Conservation (phyloP, 352 stramenopile genomes). For the Phytophthora brassicae region DNA sequence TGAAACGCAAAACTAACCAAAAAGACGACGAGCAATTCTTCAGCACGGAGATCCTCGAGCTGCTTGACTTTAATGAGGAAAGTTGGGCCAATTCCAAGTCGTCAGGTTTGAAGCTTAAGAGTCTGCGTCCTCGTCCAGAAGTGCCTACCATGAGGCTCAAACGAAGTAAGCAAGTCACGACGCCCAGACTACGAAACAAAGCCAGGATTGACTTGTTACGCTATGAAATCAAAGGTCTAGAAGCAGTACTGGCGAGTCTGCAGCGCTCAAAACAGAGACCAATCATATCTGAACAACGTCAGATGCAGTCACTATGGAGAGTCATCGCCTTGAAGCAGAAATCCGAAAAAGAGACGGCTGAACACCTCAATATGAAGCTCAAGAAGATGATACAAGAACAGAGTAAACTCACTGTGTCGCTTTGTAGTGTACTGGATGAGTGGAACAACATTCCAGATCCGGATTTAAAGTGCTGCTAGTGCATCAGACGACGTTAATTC, state of each 20-base stretch:
- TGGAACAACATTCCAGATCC: slow-evolving; percentile 9
- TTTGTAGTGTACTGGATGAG: slow-evolving; percentile 10
- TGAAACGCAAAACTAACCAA: too few relatives aligned
- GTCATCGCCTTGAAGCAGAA: slow-evolving; percentile 25
- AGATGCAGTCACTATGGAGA: slow-evolving; percentile 16
- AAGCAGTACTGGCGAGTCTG: slow-evolving; percentile 21
- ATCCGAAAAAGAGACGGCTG: slow-evolving; percentile 17
- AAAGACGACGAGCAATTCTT: slow-evolving; percentile 24
- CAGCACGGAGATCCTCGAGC: slow-evolving; percentile 14
- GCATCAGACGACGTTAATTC: too few relatives aligned
- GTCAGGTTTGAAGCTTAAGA: too few relatives aligned
- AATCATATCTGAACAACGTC: background rate
- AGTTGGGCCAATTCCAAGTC: background rate
- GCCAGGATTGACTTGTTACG: slow-evolving; percentile 28
- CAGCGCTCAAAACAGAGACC: slow-evolving; percentile 5
- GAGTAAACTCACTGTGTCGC: slow-evolving; percentile 16
- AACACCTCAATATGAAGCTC: slow-evolving; percentile 16
- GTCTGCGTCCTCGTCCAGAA: slow-evolving; percentile 1
- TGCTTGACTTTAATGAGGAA: slow-evolving; percentile 20
- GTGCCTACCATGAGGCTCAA: background rate
- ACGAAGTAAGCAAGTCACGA: slow-evolving; percentile 7
- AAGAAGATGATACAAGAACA: slow-evolving; percentile 22
- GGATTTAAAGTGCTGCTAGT: background rate
- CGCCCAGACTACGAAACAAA: slow-evolving; percentile 26
- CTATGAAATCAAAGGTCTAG: slow-evolving; percentile 19